Evolutionary conservation across 2,329 filamentous ascomycete species (phyloP), one percentile per base, ranked within the genome.

Genomic region (Tolypocladium paradoxum): DNA sequence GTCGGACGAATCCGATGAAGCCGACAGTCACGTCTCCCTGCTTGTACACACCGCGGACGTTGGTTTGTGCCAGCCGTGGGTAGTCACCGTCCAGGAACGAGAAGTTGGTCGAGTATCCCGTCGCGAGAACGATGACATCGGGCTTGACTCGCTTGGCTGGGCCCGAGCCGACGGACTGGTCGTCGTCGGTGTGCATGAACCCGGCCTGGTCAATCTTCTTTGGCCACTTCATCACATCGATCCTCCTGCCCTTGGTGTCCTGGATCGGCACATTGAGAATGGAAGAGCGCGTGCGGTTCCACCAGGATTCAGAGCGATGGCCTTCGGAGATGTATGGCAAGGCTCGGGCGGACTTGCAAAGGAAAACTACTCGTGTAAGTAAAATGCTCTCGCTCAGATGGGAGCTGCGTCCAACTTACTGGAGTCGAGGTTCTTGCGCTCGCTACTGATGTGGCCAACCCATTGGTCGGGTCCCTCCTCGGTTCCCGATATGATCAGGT

Each of bases 11-110:
- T 9, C 75, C 75, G 49, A 77, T 73, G 56, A 73, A 77, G 3
- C 66, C 73, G 0, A 76, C 57, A 0, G 66, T 65, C 1, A 71
- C 63, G 35, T 74, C 68, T 4, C 62, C 63, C 3, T 60, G 52
- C 29, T 64, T 67, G 62, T 82, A 83, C 48, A 84, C 70, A 20
- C 75, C 70, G n/a, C 78, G 74, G 16, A 82, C 74, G 55, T 76
- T 73, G 22, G 72, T 65, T 48, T 80, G 73, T 48, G 73, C 64
- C 7, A 76, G 72, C 6, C 64, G 68, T 0, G 76, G 73, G 52
- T 74, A 75, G 1, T 58, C 58, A 0, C 59, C 55, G 16, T 64
- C 58, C 9, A 77, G 60, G 57, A 76, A 77, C 0, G 58, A 60
- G 47, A 77, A 75, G 2, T 62, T 60, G 27, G 70, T 68, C 0